phyloP scores from a whole-genome alignment of 768 basidiomycete species.

The Hygrophorus russula region DNA sequence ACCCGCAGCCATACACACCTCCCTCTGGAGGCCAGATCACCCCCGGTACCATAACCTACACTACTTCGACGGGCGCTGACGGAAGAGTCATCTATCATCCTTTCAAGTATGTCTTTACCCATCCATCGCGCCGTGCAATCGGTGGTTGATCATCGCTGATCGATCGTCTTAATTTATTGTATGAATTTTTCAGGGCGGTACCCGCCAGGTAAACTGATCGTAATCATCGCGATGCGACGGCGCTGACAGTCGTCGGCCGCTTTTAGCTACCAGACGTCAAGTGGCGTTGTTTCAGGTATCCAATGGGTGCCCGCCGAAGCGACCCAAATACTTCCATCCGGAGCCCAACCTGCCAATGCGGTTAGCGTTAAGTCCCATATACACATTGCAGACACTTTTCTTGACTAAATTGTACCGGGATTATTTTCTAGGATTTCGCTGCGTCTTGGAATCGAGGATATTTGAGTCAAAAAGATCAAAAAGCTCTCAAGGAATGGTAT shows the following conservation, averaged over 20 bases:
- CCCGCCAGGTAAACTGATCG: conserved; percentile 44
- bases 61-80: conserved; percentile 50
- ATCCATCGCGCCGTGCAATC: neutral
- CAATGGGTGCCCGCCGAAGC: conserved; percentile 65
- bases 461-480: conserved; percentile 27
- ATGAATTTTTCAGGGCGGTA: conserved; percentile 43
- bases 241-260: conserved; percentile 9
- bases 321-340: conserved; percentile 45
- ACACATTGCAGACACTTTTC: neutral
- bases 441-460: conserved; percentile 42
- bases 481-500: conserved; percentile 35
- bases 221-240: conserved; percentile 1
- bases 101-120: conserved; percentile 46
- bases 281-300: conserved; percentile 56
- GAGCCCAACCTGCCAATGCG: conserved; percentile 46
- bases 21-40: conserved; percentile 34
- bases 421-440: conserved; percentile 37
- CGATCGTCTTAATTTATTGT: conserved; percentile 9
- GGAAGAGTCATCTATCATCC: conserved; percentile 58
- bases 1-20: conserved; percentile 12
- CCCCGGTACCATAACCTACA: conserved; percentile 65
- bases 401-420: conserved; percentile 5
- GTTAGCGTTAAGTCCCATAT: conserved; percentile 23
- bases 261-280: conserved; percentile 59
- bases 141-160: conserved; percentile 10